A percentile compares a stretch with the other conserved stretches of the same genome.
phyloP scores from a whole-genome alignment of 192 early-diverging fungal species.

The Umbelopsis vinacea region DNA sequence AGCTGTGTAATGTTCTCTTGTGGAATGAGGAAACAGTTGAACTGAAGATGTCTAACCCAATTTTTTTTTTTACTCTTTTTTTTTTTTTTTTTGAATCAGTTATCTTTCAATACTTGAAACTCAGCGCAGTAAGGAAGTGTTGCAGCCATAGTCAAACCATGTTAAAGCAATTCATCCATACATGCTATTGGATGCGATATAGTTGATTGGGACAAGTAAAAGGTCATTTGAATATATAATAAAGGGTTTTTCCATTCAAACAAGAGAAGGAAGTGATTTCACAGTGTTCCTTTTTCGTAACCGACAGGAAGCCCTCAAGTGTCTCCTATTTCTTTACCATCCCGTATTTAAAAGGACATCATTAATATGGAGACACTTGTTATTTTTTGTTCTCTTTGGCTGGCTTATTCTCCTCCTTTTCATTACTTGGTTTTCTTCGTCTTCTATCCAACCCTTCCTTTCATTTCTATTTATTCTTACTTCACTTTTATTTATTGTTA shows the following conservation, averaged over 20 bases:
- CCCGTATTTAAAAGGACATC: background rate
- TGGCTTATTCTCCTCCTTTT: background rate
- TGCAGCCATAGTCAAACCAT: no score
- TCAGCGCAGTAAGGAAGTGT: background rate
- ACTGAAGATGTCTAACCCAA: background rate
- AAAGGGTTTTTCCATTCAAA: no score
- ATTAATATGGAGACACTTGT: background rate
- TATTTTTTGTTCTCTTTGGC: no score
- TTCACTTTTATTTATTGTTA: background rate
- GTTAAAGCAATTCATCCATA: background rate
- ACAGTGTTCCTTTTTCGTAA: background rate
- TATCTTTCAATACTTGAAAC: background rate
- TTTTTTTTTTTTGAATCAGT: background rate
- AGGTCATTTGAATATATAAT: no score
- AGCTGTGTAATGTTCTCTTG: background rate
- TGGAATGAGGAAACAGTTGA: background rate
- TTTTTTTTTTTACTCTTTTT: constrained; percentile 23
- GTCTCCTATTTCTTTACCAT: background rate
- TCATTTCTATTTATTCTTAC: background rate
- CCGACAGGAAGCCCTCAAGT: background rate
- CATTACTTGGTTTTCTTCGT: background rate
- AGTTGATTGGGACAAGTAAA: no score
- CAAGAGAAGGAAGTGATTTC: no score
- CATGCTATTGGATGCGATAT: background rate
- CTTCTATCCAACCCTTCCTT: background rate